Evolutionary conservation across 352 stramenopile species (phyloP).

Genomic region (Sclerospora graminicola): DNA sequence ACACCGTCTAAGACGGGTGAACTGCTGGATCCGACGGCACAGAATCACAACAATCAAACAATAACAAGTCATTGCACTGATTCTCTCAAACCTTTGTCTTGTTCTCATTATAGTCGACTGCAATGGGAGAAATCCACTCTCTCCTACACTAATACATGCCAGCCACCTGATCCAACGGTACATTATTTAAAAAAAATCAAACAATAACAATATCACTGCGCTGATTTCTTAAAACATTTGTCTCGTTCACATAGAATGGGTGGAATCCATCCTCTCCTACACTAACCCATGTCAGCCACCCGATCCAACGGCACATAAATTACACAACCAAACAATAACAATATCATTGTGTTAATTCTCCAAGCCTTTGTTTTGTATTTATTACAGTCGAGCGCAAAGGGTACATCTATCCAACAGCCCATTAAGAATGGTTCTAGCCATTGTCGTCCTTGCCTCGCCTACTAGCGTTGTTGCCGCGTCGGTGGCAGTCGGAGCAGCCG

Average conservation of each 20-base stretch:
- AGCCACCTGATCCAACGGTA: too few relatives aligned
- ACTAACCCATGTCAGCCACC: background rate
- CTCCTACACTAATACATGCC: conserved; percentile 8
- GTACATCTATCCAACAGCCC: conserved; percentile 38
- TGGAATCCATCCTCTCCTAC: conserved; percentile 35
- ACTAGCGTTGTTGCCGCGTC: conserved; percentile 18
- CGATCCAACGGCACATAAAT: background rate
- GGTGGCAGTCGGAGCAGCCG: conserved; percentile 9
- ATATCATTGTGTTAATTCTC: background rate
- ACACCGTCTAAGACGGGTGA: too few relatives aligned
- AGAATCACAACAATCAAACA: too few relatives aligned
- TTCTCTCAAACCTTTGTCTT: too few relatives aligned
- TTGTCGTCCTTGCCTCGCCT: conserved; percentile 19
- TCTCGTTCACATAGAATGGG: too few relatives aligned
- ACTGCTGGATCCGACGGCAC: too few relatives aligned
- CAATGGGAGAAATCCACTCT: too few relatives aligned
- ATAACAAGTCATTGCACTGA: too few relatives aligned
- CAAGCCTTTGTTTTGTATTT: conserved; percentile 33
- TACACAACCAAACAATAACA: background rate
- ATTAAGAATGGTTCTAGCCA: conserved; percentile 41
- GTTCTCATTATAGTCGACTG: too few relatives aligned
- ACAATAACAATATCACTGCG: too few relatives aligned
- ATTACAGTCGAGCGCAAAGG: conserved; percentile 40
- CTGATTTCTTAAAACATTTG: too few relatives aligned
- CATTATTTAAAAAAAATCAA: too few relatives aligned